Evolutionary conservation across 2,329 filamentous ascomycete genomes (phyloP).

Genomic region (Exophiala sp.): DNA sequence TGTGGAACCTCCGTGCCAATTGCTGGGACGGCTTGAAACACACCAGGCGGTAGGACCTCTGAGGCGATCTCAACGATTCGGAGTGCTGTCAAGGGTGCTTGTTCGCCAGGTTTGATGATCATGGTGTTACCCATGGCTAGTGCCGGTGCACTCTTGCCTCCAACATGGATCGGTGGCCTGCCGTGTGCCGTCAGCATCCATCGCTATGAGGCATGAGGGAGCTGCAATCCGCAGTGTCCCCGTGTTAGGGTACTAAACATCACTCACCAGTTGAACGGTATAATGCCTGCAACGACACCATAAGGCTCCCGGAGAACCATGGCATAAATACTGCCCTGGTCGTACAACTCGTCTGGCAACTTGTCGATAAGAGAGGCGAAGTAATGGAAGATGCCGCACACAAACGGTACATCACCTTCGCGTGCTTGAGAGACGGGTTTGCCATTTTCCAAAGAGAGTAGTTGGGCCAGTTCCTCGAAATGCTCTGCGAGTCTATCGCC

Average conservation of each 20-base stretch:
- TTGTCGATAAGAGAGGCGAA: slow-evolving; percentile 27
- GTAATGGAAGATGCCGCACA: slow-evolving; percentile 26
- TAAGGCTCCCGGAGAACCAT: slow-evolving; percentile 11
- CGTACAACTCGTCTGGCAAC: slow-evolving; percentile 11
- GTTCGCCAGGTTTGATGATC: slow-evolving; percentile 35
- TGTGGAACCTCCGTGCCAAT: slow-evolving; percentile 63
- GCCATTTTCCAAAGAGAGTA: slow-evolving; percentile 30
- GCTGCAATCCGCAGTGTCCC: too few relatives aligned
- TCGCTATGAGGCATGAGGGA: too few relatives aligned
- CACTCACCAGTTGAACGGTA: slow-evolving; percentile 59
- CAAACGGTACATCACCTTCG: slow-evolving; percentile 21
- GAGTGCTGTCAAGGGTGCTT: slow-evolving; percentile 35
- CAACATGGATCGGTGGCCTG: slow-evolving; percentile 46
- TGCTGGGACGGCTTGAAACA: slow-evolving; percentile 40
- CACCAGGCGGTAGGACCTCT: slow-evolving; percentile 33
- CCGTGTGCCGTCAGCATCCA: too few relatives aligned
- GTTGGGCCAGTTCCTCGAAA: slow-evolving; percentile 26
- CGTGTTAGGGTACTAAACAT: too few relatives aligned
- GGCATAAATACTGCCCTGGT: slow-evolving; percentile 13
- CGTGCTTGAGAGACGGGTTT: slow-evolving; percentile 27
- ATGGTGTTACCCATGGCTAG: slow-evolving; percentile 38
- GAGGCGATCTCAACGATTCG: slow-evolving; percentile 31
- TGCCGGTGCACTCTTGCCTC: slow-evolving; percentile 33
- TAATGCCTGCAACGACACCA: slow-evolving; percentile 44
- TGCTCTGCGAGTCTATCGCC: slow-evolving; percentile 12